Conservation (phyloP, 176 grass and related monocot species). For the Rhynchospora pubera region DNA sequence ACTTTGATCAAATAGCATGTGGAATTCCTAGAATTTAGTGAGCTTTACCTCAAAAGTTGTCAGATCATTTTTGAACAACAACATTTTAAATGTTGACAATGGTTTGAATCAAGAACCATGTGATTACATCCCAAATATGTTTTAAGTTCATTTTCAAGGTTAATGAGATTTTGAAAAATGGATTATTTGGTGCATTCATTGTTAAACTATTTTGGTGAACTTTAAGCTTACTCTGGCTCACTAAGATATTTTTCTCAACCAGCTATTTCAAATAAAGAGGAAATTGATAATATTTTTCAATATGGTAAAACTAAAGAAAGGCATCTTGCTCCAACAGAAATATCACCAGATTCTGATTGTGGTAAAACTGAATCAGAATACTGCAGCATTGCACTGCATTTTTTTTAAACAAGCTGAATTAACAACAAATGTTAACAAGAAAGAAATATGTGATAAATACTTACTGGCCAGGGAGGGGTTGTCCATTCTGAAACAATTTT, state of each 20-base stretch:
- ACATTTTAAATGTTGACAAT: not conserved
- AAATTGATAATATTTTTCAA: not conserved
- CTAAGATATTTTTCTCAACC: not conserved
- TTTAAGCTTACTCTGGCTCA: not conserved
- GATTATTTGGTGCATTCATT: not conserved
- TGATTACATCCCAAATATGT: not conserved
- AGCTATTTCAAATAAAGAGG: not conserved
- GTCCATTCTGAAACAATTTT: conserved; percentile 50
- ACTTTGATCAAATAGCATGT: not conserved
- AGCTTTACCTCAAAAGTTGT: not conserved
- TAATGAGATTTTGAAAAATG: not conserved
- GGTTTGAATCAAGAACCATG: not conserved
- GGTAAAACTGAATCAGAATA: not conserved
- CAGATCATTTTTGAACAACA: not conserved
- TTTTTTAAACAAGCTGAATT: not conserved
- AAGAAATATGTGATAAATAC: conserved; percentile 23
- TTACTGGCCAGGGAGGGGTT: conserved; percentile 46
- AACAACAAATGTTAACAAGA: conserved; percentile 2
- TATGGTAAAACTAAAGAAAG: not conserved
- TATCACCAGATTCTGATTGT: not conserved
- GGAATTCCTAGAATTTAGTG: not conserved
- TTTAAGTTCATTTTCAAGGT: not conserved
- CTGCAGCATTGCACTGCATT: not conserved
- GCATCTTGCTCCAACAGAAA: not conserved
- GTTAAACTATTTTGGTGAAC: not conserved